Base-by-base conservation (phyloP, 768 basidiomycete genomes). In the Leccinum rimulosum region DNA sequence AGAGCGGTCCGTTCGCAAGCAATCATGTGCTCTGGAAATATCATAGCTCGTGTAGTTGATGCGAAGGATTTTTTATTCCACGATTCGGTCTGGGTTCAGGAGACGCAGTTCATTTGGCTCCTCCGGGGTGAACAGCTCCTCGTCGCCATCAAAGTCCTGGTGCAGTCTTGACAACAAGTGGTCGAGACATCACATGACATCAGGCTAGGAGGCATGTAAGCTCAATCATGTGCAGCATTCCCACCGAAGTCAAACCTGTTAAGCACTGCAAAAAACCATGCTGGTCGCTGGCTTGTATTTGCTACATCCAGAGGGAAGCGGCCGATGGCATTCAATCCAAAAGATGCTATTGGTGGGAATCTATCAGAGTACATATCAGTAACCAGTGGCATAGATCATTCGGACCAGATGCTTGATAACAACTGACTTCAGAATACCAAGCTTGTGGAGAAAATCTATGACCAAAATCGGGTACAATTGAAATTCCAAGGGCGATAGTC, bases 31-130 rank as follows among this genome's bases (percentile, higher is more conserved):
- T 3, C 50, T 15, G 2, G 7, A 11, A 11, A 62, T 50, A 12
- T 62, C 30, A 1, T 62, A 60, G 5, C 5, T 50, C 0, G 47
- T 60, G n/a, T 62, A 62, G 38, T 62, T 63, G 31, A 61, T 50
- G 2, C 6, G n/a, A 14, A 57, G 0, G 0, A 49, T 2, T 48
- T 61, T 61, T 0, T 36, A 63, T 25, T 61, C 56, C 15, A 62
- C 15, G 0, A 62, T 11, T 7, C 2, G 15, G 6, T 45, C 8
- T 0, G 31, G 25, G 25, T 56, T 61, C 3, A 36, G 7, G 6
- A 62, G 12, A 0, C 4, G 17, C 11, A 62, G 6, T 3, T 40
- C 10, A 15, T 56, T 60, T 1, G 1, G 8, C 15, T 56, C 9
- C 4, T 30, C 48, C 9, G 40, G 19, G 0, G 33, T 50, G 33